A percentile compares a stretch with the other conserved stretches of the same genome.
phyloP scores from a whole-genome alignment of 148 eudicot genomes.

The Rheum nobile region DNA sequence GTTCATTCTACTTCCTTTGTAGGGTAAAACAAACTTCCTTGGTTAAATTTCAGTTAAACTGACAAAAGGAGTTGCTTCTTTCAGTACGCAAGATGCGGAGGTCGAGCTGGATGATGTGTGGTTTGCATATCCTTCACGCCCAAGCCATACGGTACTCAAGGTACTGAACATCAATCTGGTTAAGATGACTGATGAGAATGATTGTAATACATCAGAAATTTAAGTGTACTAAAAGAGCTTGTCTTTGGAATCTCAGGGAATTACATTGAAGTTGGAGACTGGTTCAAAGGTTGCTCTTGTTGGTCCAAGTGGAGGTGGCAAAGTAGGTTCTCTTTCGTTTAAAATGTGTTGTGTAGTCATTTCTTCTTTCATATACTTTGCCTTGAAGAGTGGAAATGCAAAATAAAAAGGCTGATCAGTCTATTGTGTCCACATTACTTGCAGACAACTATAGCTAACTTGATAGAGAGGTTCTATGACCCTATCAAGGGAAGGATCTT shows the following conservation, averaged over 20 bases:
- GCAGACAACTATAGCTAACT: slow-evolving; percentile 91
- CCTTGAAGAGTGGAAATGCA: not conserved
- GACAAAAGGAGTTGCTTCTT: not conserved
- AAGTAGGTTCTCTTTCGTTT: slow-evolving; percentile 24
- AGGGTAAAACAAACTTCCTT: not conserved
- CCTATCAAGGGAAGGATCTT: slow-evolving; percentile 70
- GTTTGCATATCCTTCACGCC: slow-evolving; percentile 94
- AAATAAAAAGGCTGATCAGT: not conserved
- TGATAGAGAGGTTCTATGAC: slow-evolving; percentile 83
- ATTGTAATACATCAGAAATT: not conserved
- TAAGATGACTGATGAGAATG: not conserved
- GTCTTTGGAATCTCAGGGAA: slow-evolving; percentile 44
- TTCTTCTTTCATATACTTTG: not conserved
- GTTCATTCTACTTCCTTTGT: slow-evolving; percentile 8
- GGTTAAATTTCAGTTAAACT: not conserved
- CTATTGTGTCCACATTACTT: not conserved
- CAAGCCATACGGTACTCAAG: slow-evolving; percentile 77
- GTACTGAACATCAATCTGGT: slow-evolving; percentile 20
- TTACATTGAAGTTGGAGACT: slow-evolving; percentile 54
- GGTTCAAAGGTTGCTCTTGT: slow-evolving; percentile 91
- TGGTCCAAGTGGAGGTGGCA: slow-evolving; percentile 98
- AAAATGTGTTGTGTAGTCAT: not conserved
- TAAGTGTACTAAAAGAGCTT: not conserved
- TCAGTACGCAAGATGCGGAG: slow-evolving; percentile 55
- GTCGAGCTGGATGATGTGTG: slow-evolving; percentile 81